Conservation (phyloP, 78 protist species). For the Emiliania huxleyi region DNA sequence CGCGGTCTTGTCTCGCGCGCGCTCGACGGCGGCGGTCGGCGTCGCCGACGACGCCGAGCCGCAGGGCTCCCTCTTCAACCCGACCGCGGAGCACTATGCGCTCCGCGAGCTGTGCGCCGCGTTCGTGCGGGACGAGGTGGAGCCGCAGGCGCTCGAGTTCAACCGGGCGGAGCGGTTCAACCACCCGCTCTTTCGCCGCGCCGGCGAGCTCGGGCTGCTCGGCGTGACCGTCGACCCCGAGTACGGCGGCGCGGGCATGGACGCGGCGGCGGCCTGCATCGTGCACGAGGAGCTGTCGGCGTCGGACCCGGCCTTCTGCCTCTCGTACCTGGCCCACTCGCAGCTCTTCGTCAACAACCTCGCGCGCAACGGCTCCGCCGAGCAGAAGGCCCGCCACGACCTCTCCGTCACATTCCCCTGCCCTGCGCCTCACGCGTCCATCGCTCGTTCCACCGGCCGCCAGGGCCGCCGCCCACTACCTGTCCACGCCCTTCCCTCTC, state of each 20-base stretch:
- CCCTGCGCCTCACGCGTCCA: no score
- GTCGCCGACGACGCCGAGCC: no score
- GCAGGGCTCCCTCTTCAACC: background rate
- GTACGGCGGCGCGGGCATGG: conserved; percentile 41
- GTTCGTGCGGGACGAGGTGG: background rate
- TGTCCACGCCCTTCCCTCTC: no score
- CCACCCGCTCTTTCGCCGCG: conserved; percentile 27
- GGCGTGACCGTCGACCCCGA: conserved; percentile 30
- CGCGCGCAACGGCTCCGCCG: conserved; percentile 30
- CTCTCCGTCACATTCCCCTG: no score
- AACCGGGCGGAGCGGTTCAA: conserved; percentile 34
- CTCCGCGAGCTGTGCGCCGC: background rate
- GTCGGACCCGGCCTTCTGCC: conserved; percentile 49
- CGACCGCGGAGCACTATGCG: background rate
- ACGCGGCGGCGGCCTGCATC: conserved; percentile 26
- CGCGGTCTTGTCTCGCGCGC: no score
- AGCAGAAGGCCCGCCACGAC: no score
- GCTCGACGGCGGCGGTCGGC: no score
- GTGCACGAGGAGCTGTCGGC: conserved; percentile 40
- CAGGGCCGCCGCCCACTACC: no score
- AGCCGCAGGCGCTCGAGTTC: conserved; percentile 24
- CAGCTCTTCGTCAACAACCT: conserved; percentile 51
- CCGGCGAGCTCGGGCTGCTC: conserved; percentile 43
- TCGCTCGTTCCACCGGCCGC: no score
- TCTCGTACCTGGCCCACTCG: conserved; percentile 45